phyloP scores from a whole-genome alignment of 495 filamentous ascomycete genomes.

The Lasiosphaeria hispida region DNA sequence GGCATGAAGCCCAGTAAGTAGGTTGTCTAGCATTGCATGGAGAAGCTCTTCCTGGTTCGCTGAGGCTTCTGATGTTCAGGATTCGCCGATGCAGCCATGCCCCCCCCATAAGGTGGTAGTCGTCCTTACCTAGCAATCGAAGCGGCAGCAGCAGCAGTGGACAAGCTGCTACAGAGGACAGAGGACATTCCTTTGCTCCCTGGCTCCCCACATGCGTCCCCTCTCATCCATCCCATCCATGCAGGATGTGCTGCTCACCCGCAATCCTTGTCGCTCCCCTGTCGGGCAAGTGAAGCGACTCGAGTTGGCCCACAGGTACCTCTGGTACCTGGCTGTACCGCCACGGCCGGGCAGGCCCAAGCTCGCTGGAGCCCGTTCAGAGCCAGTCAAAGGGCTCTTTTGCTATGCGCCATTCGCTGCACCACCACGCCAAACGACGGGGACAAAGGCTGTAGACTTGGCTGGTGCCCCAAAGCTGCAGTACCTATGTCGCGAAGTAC shows the following conservation, averaged over 20 bases:
- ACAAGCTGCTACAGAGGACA: no score
- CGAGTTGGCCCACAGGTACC: constrained; percentile 21
- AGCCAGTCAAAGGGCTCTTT: constrained; percentile 18
- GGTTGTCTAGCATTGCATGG: no score
- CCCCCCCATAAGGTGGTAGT: no score
- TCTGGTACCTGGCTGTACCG: constrained; percentile 27
- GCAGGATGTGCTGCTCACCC: constrained; percentile 37
- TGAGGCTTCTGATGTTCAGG: no score
- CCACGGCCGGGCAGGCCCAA: constrained; percentile 7
- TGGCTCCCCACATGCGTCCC: constrained; percentile 10
- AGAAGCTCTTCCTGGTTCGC: no score
- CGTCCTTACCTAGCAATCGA: no score
- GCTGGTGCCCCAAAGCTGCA: constrained; percentile 4
- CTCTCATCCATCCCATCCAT: constrained; percentile 3
- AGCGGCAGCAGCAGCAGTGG: no score
- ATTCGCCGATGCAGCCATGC: no score
- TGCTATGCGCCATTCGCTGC: constrained; percentile 11
- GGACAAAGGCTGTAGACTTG: constrained; percentile 1
- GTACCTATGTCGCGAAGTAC: background rate
- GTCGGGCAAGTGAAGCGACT: constrained; percentile 30
- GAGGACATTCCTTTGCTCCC: background rate
- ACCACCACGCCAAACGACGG: background rate
- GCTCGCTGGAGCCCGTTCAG: constrained; percentile 10
- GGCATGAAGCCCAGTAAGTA: no score
- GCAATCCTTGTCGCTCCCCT: constrained; percentile 39